Conservation (phyloP, 2,329 filamentous ascomycete species). For the Diplodia sapinea region DNA sequence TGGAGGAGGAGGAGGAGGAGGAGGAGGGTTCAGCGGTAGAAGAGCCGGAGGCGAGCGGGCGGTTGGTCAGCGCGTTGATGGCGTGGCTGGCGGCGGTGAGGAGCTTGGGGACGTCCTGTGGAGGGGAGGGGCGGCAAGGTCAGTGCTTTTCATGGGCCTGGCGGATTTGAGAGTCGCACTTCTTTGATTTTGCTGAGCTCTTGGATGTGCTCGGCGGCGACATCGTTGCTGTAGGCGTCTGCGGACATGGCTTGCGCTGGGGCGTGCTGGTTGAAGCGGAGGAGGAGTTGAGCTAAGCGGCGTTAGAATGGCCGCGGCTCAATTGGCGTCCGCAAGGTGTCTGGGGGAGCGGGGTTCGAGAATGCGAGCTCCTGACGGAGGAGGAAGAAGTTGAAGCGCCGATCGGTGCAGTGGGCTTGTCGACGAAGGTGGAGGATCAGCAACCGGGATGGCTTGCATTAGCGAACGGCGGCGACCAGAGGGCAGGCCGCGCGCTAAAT, state of each 20-base stretch:
- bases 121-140: not conserved
- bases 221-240: conserved; percentile 7
- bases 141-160: too few species aligned
- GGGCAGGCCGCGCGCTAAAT: conserved; percentile 28
- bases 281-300: not conserved
- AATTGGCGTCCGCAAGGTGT: not conserved
- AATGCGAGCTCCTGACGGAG: not conserved
- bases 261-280: not conserved
- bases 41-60: conserved; percentile 43
- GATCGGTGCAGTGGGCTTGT: conserved; percentile 17
- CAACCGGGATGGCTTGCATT: conserved; percentile 22
- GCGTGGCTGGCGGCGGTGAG: conserved; percentile 66
- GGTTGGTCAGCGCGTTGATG: conserved; percentile 59
- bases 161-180: not conserved
- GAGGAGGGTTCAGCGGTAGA: not conserved
- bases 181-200: conserved; percentile 31
- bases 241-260: not conserved
- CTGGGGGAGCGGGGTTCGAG: conserved; percentile 13
- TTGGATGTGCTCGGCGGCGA: conserved; percentile 29
- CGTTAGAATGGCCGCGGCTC: not conserved
- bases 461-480: conserved; percentile 19
- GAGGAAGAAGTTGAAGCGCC: conserved; percentile 3
- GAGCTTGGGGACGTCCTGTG: conserved; percentile 59
- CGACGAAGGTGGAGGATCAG: conserved; percentile 25
- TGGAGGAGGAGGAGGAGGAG: not conserved